Evolutionary conservation across 225 moss, liverwort and hornwort genomes (phyloP).

Genomic region (Thuidium tamariscinum): DNA sequence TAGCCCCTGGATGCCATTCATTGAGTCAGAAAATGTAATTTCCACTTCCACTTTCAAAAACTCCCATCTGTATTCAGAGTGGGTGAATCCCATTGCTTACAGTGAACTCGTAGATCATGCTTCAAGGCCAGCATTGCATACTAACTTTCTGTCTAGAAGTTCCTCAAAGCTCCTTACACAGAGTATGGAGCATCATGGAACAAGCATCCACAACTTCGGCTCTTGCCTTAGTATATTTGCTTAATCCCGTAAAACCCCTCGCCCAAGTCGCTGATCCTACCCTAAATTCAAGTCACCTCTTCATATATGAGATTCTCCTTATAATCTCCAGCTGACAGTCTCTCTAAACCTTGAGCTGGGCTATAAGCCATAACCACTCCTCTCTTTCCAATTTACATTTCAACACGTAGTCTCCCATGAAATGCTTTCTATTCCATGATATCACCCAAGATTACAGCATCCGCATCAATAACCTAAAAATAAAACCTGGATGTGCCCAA

Average conservation of each 20-base stretch:
- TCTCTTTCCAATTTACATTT: background rate
- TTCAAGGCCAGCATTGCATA: background rate
- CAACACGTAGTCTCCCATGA: background rate
- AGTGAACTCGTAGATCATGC: background rate
- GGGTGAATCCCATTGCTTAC: background rate
- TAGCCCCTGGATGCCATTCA: background rate
- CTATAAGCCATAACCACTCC: background rate
- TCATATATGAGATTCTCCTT: background rate
- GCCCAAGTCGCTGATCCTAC: background rate
- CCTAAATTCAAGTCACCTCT: background rate
- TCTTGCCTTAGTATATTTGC: background rate
- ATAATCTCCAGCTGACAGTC: background rate
- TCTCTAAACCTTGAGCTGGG: background rate
- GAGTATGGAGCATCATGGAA: background rate
- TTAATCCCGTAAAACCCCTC: background rate
- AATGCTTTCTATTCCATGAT: background rate
- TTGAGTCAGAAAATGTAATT: background rate
- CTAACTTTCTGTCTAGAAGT: background rate
- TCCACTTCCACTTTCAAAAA: background rate
- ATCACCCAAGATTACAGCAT: background rate
- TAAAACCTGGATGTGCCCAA: background rate
- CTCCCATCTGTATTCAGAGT: background rate
- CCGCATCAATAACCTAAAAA: background rate
- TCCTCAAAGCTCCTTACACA: background rate
- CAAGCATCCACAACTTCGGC: background rate